Evolutionary conservation across 2,329 filamentous ascomycete species (phyloP), one percentile per base, ranked within the genome.

Genomic region (Ophiostoma piceae): DNA sequence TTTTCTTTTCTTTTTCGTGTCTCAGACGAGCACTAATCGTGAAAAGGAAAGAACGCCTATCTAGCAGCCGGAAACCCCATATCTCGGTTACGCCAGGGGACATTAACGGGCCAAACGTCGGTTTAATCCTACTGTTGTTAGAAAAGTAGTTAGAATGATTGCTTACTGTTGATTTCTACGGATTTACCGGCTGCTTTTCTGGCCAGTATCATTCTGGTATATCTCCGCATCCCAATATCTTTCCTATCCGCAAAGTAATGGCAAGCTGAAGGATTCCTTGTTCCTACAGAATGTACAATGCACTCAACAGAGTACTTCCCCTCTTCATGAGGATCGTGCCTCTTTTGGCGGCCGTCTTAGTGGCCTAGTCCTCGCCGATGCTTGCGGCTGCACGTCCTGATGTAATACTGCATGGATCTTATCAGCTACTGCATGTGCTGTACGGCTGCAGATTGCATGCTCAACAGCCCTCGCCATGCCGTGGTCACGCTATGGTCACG

Each of bases 81-180:
- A 54, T 54, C 47, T 54, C 47, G 47, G 47, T 22, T 8, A 54
- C 6, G 47, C 22, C 51, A 57, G 22, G 51, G 51, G 51, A 8
- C 43, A 26, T 11, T 29, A 57, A 57, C 51, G 51, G 51, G 22
- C 51, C 51, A 57, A 57, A 29, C n/a, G 51, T 57, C 51, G 22
- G 51, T 57, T 57, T 26, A 57, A 29, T 29, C 51, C 51, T 29
- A 47, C 16, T 35, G 35, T 35, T 3, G 5, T 2, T 35, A 35
- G 35, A 6, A 35, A 8, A 35, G 35, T 8, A 35, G 8, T 35
- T 35, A 35, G 35, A 35, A 8, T 35, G 26, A 35, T 35, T 35
- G 35, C 35, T 35, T 35, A 35, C 37, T 67, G 26, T 72, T 35
- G 43, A 22, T 41, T 67, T 35, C 14, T 60, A 9, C 47, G 54